A percentile compares a stretch with the other conserved stretches of the same genome.
Evolutionary conservation across 1,284 basidiomycete genomes (phyloP).

Genomic region (Ceratobasidium sp.): DNA sequence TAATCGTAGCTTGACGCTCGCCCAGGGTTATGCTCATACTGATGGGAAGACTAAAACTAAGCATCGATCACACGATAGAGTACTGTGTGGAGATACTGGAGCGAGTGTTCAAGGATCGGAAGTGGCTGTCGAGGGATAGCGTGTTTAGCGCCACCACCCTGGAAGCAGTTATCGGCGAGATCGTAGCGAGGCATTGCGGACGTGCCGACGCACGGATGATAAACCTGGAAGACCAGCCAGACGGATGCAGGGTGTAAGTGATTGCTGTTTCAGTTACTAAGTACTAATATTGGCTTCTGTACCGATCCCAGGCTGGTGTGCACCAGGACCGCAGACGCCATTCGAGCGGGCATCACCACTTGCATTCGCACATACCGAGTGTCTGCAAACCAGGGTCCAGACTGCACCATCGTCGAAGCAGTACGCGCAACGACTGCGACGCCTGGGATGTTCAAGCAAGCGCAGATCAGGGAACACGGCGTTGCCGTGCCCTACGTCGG

Average conservation of each 20-base stretch:
- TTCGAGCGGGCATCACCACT: not conserved
- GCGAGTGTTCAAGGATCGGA: constrained; percentile 2
- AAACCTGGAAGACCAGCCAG: too few species aligned
- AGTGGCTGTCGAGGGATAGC: too few species aligned
- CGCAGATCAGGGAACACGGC: not conserved
- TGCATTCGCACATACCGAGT: constrained; percentile 4
- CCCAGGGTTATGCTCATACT: constrained; percentile 52
- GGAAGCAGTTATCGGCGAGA: too few species aligned
- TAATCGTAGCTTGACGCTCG: too few species aligned
- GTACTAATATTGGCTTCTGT: not conserved
- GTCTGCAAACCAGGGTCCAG: not conserved
- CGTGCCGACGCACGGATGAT: too few species aligned
- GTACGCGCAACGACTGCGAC: not conserved
- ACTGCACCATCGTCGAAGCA: constrained; percentile 11
- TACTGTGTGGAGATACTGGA: constrained; percentile 48
- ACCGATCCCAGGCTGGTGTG: not conserved
- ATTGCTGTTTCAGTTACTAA: not conserved
- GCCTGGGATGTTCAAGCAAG: not conserved
- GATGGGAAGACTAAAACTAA: constrained; percentile 52
- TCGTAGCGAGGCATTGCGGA: too few species aligned
- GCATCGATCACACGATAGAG: constrained; percentile 51
- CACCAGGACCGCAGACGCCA: not conserved
- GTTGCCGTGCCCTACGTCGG: not conserved
- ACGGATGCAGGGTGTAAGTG: not conserved
- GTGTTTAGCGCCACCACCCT: too few species aligned